Conservation (phyloP, 345 rosid genomes). For the Acer saccharum region DNA sequence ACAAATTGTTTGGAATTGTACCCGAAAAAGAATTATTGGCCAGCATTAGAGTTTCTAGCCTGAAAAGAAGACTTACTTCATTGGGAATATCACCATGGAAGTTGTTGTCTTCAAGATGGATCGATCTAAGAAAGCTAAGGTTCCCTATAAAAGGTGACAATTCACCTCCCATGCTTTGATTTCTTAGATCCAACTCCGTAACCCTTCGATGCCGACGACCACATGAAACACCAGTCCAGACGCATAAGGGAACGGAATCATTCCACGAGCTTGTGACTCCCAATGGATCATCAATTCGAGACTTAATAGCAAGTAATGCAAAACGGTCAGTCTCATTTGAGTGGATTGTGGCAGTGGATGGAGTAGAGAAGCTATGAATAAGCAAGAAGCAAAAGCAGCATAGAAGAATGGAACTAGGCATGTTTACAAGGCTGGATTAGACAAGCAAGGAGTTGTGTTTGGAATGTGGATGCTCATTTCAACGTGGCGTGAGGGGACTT, state of each 20-base stretch:
- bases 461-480: no score
- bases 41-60: slow-evolving; percentile 7
- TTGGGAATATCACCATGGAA: slow-evolving; percentile 14
- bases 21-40: background rate
- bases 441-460: no score
- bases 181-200: background rate
- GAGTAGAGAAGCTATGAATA: no score
- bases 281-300: no score
- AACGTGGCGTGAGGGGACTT: no score
- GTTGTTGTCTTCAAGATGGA: background rate
- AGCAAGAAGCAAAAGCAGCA: no score
- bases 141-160: background rate
- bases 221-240: background rate
- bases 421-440: no score
- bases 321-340: no score
- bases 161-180: background rate
- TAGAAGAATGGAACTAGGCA: no score
- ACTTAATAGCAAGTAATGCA: no score
- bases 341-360: no score
- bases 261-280: slow-evolving; percentile 7
- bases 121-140: background rate
- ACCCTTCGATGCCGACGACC: background rate
- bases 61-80: slow-evolving; percentile 9
- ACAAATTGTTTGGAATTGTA: background rate
- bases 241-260: background rate